phyloP scores from a whole-genome alignment of 2,329 filamentous ascomycete genomes.

The Aspergillus ustus region DNA sequence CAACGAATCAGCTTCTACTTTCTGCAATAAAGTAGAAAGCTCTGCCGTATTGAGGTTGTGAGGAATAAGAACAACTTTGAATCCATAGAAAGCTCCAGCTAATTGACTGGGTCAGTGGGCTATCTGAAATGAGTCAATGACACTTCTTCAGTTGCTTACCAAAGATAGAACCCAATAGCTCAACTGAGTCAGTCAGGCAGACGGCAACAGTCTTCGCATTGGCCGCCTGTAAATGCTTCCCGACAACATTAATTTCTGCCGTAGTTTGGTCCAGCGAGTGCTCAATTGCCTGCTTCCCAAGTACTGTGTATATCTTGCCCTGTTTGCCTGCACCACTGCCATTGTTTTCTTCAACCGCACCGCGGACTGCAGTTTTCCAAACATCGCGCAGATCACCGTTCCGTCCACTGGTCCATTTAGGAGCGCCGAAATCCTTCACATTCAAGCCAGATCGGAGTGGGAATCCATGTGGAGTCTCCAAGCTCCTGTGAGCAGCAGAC shows the following conservation, averaged over 20 bases:
- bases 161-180: slow-evolving; percentile 81
- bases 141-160: slow-evolving; percentile 46
- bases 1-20: slow-evolving; percentile 77
- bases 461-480: slow-evolving; percentile 83
- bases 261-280: slow-evolving; percentile 75
- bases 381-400: slow-evolving; percentile 91
- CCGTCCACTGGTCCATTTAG: slow-evolving; percentile 80
- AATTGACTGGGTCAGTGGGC: slow-evolving; percentile 23
- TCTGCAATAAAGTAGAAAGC: slow-evolving; percentile 72
- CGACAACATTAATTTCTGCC: slow-evolving; percentile 85
- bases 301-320: slow-evolving; percentile 76
- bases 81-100: slow-evolving; percentile 87
- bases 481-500: slow-evolving; percentile 83
- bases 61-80: slow-evolving; percentile 83
- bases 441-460: slow-evolving; percentile 77
- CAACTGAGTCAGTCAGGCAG: slow-evolving; percentile 90
- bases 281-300: slow-evolving; percentile 75
- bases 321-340: slow-evolving; percentile 63
- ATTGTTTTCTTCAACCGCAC: slow-evolving; percentile 63
- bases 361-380: slow-evolving; percentile 75
- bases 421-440: slow-evolving; percentile 77
- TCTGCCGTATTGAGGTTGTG: slow-evolving; percentile 74
- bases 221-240: slow-evolving; percentile 73
- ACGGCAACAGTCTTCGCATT: slow-evolving; percentile 77
- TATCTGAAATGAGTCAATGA: not conserved